Conservation (phyloP, 148 eudicot genomes). For the Agrostemma githago region DNA sequence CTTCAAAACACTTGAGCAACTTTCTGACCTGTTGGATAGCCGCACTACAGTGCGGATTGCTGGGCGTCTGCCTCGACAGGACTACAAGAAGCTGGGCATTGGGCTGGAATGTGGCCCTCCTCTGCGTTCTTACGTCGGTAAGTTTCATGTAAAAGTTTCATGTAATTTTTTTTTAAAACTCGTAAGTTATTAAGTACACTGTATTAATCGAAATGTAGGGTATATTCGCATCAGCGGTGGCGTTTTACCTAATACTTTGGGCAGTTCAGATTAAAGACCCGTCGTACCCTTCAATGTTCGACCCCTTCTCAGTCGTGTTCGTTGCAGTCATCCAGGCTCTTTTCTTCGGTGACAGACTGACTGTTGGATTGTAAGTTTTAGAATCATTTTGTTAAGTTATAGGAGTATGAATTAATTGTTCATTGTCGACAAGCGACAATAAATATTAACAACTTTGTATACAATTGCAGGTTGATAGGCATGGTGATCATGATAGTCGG, state of each 20-base stretch:
- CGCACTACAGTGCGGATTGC: slow-evolving; percentile 38
- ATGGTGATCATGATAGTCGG: slow-evolving; percentile 48
- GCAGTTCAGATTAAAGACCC: slow-evolving; percentile 54
- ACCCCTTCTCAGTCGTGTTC: slow-evolving; percentile 45
- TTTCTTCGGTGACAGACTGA: slow-evolving; percentile 40
- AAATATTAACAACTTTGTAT: no score
- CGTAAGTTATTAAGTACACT: no score
- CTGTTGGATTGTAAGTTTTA: slow-evolving; percentile 41
- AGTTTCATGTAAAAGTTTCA: no score
- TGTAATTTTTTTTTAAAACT: no score
- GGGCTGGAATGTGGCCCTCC: slow-evolving; percentile 51
- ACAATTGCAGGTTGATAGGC: slow-evolving; percentile 60
- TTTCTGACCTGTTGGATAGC: slow-evolving; percentile 45
- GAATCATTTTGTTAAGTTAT: no score
- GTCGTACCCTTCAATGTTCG: slow-evolving; percentile 69
- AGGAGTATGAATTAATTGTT: no score
- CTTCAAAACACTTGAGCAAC: slow-evolving; percentile 48
- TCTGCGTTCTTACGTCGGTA: slow-evolving; percentile 55
- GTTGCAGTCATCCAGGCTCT: slow-evolving; percentile 46
- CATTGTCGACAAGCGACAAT: background rate
- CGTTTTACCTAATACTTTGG: slow-evolving; percentile 52
- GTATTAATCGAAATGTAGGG: slow-evolving; percentile 31
- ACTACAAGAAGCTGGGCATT: slow-evolving; percentile 36
- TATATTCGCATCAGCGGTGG: slow-evolving; percentile 40
- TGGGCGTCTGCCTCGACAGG: slow-evolving; percentile 47